phyloP scores from a whole-genome alignment of 2,329 filamentous ascomycete genomes.

The Cylindrodendrum hubeiense region DNA sequence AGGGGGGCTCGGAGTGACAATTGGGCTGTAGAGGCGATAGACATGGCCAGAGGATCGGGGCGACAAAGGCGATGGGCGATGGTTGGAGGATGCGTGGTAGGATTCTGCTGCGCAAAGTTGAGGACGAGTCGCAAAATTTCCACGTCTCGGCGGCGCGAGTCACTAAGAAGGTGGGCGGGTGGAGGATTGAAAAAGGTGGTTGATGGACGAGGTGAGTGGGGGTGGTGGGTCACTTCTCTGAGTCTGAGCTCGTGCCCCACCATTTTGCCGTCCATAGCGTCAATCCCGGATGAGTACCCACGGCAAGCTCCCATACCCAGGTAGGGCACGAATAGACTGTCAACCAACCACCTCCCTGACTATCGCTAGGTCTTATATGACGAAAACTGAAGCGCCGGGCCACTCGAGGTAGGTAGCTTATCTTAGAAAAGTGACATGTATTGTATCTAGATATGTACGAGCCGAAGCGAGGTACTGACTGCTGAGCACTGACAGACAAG shows the following conservation, averaged over 20 bases:
- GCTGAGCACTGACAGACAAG: too few species aligned
- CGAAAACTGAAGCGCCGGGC: too few species aligned
- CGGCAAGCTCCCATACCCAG: slow-evolving; percentile 10
- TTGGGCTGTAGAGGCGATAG: slow-evolving; percentile 18
- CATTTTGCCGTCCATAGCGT: slow-evolving; percentile 34
- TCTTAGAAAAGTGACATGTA: too few species aligned
- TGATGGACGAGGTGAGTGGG: not conserved
- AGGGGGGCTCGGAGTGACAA: slow-evolving; percentile 17
- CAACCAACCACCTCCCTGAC: too few species aligned
- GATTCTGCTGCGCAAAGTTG: slow-evolving; percentile 19
- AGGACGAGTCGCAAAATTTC: slow-evolving; percentile 41
- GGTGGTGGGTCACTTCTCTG: slow-evolving; percentile 3
- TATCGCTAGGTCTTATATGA: too few species aligned
- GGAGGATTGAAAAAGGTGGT: not conserved
- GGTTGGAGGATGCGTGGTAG: not conserved
- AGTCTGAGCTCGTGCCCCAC: slow-evolving; percentile 42
- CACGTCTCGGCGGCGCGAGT: slow-evolving; percentile 5
- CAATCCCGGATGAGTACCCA: not conserved
- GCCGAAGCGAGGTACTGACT: too few species aligned
- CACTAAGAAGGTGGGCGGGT: not conserved
- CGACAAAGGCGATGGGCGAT: slow-evolving; percentile 13
- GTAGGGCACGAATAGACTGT: not conserved
- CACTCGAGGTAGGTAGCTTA: not conserved
- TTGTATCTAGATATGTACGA: too few species aligned
- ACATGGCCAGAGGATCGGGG: slow-evolving; percentile 36